Percentiles rank a stretch among this genome's conserved stretches.
These are phyloP conservation scores for Lonicera japonica DNA, from an alignment of 129 eudicot genomes.

Conservation along the genomic window DNA sequence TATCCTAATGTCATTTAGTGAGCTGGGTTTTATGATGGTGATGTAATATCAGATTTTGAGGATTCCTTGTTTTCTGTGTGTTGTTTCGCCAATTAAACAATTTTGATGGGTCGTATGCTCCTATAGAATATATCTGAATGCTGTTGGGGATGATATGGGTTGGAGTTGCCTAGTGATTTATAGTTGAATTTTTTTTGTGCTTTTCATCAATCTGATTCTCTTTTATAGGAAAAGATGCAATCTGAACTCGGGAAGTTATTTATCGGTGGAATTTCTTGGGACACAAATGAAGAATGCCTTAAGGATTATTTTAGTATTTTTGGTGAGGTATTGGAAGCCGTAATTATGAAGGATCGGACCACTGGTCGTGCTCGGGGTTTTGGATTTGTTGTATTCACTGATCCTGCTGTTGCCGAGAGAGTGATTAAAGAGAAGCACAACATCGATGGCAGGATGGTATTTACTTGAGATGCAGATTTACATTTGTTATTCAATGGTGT, in stretches of 20 bases:
- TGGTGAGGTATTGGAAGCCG: conserved; percentile 68
- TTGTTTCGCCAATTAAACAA: too few relatives aligned
- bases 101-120: too few relatives aligned
- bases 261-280: conserved; percentile 81
- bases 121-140: too few relatives aligned
- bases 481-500: too few relatives aligned
- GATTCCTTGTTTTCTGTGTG: too few relatives aligned
- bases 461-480: background rate
- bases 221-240: conserved; percentile 38
- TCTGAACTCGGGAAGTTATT: conserved; percentile 67
- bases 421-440: conserved; percentile 63
- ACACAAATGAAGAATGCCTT: conserved; percentile 60
- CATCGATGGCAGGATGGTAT: conserved; percentile 70
- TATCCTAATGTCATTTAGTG: conserved; percentile 19
- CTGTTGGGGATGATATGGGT: too few relatives aligned
- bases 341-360: conserved; percentile 66
- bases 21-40: too few relatives aligned
- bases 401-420: conserved; percentile 53
- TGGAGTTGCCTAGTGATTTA: too few relatives aligned
- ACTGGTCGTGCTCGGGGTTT: conserved; percentile 73
- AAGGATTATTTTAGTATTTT: conserved; percentile 51
- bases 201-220: background rate
- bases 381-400: conserved; percentile 67
- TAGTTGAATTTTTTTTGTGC: too few relatives aligned
- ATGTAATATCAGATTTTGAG: too few relatives aligned